phyloP scores from a whole-genome alignment of 257 asterid genomes.

The Jaltomata sinuosa region DNA sequence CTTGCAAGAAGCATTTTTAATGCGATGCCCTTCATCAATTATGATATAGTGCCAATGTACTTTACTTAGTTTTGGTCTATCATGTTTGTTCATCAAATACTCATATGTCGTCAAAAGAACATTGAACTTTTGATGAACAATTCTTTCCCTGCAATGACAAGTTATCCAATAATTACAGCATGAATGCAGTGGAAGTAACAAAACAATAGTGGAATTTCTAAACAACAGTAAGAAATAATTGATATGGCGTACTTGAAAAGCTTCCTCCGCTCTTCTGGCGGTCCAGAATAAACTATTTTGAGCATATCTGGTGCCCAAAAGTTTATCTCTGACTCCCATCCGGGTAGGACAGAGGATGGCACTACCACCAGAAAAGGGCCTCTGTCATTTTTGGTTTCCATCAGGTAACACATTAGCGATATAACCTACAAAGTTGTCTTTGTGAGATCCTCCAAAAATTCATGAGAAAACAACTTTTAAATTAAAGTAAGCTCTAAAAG shows the following conservation, averaged over 20 bases:
- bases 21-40: constrained; percentile 99
- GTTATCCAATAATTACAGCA: constrained; percentile 11
- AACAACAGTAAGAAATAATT: neutral
- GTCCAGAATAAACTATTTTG: constrained; percentile 85
- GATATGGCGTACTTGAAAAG: constrained; percentile 65
- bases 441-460: constrained; percentile 12
- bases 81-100: constrained; percentile 98
- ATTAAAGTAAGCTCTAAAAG: neutral
- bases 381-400: constrained; percentile 91
- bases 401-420: constrained; percentile 84
- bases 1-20: constrained; percentile 99
- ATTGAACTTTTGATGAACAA: constrained; percentile 88
- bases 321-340: constrained; percentile 91
- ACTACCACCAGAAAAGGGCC: constrained; percentile 99
- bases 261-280: constrained; percentile 93
- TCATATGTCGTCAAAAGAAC: constrained; percentile 95
- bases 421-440: constrained; percentile 54
- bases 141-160: constrained; percentile 70
- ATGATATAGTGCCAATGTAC: constrained; percentile 91
- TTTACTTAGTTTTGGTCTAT: constrained; percentile 93
- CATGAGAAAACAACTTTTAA: neutral
- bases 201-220: neutral
- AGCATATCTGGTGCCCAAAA: constrained; percentile 93
- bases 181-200: constrained; percentile 3
- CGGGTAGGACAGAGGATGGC: constrained; percentile 95